Conservation (phyloP, 805 yeast genomes). For the Brettanomyces nanus region DNA sequence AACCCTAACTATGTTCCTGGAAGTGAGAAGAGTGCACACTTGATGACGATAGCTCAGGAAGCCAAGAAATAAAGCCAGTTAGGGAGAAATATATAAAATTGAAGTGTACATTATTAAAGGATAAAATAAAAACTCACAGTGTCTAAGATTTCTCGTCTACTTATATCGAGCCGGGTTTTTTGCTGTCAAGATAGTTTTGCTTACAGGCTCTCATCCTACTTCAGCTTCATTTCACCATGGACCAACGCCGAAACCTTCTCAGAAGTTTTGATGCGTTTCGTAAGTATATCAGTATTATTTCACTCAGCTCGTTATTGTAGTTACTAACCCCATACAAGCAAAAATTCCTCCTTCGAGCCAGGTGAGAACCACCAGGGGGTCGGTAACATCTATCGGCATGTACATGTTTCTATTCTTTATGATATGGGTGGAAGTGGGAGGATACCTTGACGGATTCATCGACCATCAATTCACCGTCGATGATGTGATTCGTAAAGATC, state of each 20-base stretch:
- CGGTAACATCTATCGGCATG: conserved; percentile 59
- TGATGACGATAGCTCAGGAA: conserved; percentile 5
- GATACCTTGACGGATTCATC: conserved; percentile 72
- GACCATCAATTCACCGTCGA: conserved; percentile 77
- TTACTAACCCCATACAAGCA: conserved; percentile 29
- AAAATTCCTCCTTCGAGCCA: conserved; percentile 64
- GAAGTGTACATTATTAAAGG: too few species aligned
- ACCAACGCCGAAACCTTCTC: conserved; percentile 17
- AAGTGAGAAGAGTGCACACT: conserved; percentile 19
- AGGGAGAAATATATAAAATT: too few species aligned
- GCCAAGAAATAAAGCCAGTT: not conserved
- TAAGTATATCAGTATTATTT: conserved; percentile 33
- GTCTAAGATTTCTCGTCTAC: not conserved
- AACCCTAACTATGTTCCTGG: conserved; percentile 28
- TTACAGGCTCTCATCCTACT: too few species aligned
- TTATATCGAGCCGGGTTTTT: too few species aligned
- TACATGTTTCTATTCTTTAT: conserved; percentile 56
- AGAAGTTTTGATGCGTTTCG: conserved; percentile 67
- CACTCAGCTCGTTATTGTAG: not conserved
- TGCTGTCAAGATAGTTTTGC: too few species aligned
- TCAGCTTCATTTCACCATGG: too few species aligned
- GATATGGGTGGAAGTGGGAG: conserved; percentile 79
- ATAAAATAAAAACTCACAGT: not conserved
- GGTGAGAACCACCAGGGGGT: conserved; percentile 71
- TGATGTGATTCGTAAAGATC: conserved; percentile 42